Base-by-base conservation (phyloP, 1,139 yeast genomes). In the Trichomonascaceae sp. region DNA sequence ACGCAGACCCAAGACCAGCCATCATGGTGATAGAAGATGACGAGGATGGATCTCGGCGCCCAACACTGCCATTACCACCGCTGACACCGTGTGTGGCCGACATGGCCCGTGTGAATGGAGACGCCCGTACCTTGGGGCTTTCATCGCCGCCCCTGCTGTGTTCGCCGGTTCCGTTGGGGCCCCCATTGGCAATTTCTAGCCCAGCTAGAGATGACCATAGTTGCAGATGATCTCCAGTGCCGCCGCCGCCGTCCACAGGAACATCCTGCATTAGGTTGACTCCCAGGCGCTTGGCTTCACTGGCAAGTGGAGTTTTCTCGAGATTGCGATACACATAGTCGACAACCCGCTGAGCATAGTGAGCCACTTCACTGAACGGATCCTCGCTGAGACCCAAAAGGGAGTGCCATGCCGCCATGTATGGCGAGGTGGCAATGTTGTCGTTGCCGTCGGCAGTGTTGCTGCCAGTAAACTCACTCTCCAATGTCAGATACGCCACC, bases 391-490 rank as follows among this genome's bases (percentile, higher is more conserved):
- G 60, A 32, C 84, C 74, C 33, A 92, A 62, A 26, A 89, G 57
- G 0, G 92, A 76, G 45, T 84, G 79, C 96, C 97, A 89, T 13
- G 80, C 70, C 1, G 93, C 79, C 38, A 84, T 72, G 54, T 78
- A 84, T n/a, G 84, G 70, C 4, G 44, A 30, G 0, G 93, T 77
- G 9, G 9, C 6, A 20, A 20, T 11, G 11, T 11, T 20, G 23
- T 20, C 11, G 11, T 20, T 11, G 1, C 94, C 93, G 51, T 81
- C 80, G 1, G 93, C 79, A 0, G 85, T 85, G 1, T 56, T 46
- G 14, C 41, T 39, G 22, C 47, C 38, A 9, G 13, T n/a, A 13
- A 9, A 26, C 49, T 85, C 95, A 45, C 81, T 93, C 42, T 80
- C 85, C 31, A 89, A 55, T 44, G 84, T 89, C 39, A 85, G 74